A percentile compares a stretch with the other conserved stretches of the same genome.
Conservation (phyloP, 305 asterid species). For the Solanum hybrid region DNA sequence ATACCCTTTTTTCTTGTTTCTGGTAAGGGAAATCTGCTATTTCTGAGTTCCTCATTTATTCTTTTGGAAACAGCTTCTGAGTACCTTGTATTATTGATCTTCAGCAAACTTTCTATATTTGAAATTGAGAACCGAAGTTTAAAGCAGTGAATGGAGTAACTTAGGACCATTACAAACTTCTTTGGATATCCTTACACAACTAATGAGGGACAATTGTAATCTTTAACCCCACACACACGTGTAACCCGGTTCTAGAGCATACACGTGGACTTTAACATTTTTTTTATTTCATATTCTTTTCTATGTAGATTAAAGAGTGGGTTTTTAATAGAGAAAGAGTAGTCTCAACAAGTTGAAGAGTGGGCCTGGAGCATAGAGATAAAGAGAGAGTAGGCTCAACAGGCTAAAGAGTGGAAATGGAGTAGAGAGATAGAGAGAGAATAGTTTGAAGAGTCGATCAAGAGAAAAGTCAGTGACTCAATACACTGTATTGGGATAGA, state of each 20-base stretch:
- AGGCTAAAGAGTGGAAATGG: neutral
- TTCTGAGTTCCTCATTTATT: neutral
- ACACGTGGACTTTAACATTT: neutral
- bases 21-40: slow-evolving; percentile 34
- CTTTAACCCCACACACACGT: neutral
- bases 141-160: neutral
- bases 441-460: neutral
- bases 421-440: neutral
- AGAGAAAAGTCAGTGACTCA: neutral
- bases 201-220: neutral
- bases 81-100: neutral
- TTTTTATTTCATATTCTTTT: neutral
- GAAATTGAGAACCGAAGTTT: neutral
- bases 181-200: neutral
- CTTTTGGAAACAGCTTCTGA: neutral
- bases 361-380: neutral
- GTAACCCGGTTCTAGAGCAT: neutral
- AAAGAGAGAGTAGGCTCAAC: neutral
- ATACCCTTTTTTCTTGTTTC: slow-evolving; percentile 89
- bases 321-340: neutral
- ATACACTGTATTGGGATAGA: neutral
- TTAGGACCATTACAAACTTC: neutral
- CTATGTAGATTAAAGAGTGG: neutral
- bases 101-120: neutral
- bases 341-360: neutral